A percentile compares a stretch with the other conserved stretches of the same genome.
Evolutionary conservation across 208 protist species (phyloP).

Genomic region (Herpetomonas tarakana): DNA sequence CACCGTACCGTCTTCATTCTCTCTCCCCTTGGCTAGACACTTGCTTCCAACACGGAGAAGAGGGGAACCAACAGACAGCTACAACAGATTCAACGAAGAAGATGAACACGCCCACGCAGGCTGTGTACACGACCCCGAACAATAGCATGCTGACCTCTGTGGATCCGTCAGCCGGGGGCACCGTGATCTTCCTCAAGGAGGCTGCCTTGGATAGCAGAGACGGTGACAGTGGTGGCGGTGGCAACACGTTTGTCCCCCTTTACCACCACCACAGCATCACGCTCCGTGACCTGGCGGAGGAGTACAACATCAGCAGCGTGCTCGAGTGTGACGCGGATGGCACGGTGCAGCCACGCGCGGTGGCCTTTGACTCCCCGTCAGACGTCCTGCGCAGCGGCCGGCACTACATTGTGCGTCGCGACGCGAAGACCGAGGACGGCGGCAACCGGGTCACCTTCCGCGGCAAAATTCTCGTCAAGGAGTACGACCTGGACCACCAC

Average conservation of each 20-base stretch:
- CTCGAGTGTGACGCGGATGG: conserved; percentile 76
- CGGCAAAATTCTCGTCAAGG: conserved; percentile 74
- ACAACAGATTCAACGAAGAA: too few relatives aligned
- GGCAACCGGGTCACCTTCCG: conserved; percentile 71
- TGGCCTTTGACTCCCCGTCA: conserved; percentile 79
- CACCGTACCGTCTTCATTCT: background rate
- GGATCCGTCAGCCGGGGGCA: conserved; percentile 13
- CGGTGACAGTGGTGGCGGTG: too few relatives aligned
- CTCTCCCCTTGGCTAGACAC: too few relatives aligned
- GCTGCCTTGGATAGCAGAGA: too few relatives aligned
- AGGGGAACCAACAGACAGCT: too few relatives aligned
- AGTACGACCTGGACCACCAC: conserved; percentile 65
- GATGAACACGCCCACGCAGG: too few relatives aligned
- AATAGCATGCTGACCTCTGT: conserved; percentile 6
- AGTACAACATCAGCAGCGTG: conserved; percentile 82
- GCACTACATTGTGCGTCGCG: conserved; percentile 79
- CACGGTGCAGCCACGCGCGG: conserved; percentile 56
- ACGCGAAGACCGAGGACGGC: conserved; percentile 29
- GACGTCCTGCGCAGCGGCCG: conserved; percentile 70
- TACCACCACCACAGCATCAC: conserved; percentile 51
- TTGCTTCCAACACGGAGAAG: too few relatives aligned
- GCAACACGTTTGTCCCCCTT: conserved; percentile 39
- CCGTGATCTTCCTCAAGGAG: conserved; percentile 49
- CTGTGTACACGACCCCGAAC: background rate
- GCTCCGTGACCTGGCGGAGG: conserved; percentile 64